Base-by-base conservation (phyloP, 108 stramenopile species). In the Cyclotella atomus region DNA sequence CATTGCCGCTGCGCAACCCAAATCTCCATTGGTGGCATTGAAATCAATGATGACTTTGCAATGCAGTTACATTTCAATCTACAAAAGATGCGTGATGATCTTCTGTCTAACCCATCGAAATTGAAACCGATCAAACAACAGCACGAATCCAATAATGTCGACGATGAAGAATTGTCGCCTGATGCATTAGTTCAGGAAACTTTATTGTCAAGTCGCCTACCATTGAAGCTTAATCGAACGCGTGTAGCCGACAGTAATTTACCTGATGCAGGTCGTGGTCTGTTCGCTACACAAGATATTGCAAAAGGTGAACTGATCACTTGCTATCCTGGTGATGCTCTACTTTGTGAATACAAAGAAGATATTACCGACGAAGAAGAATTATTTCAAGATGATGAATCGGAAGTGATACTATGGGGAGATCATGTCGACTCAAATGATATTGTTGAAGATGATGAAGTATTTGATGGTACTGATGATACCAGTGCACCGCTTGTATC, bases 271-370 rank as follows among this genome's bases (percentile, higher is more conserved):
- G 81, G 81, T 32, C 61, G 76, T 19, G 81, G 81, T 14, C 65
- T 82, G 16, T 82, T 82, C 33, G 76, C 81, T 6, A 68, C 57
- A 10, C 38, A 54, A 32, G 60, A 75, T 73, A 73, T 71, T 36
- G 21, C 35, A n/a, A 52, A 70, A 25, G 74, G 74, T 32, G 76
- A 82, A 46, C 49, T 77, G 19, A 71, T 82, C n/a, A 77, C 76
- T n/a, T 77, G 76, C n/a, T 82, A 77, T 53, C 81, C 81, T 19
- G 81, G 76, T 0, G 81, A 82, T 77, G 76, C 66, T n/a, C n/a
- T 83, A 6, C 61, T 83, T 10, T 44, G 36, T 33, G 68, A 71
- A 62, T 44, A 61, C 20, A 34, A 30, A n/a, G 45, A 38, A 21
- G 36, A 23, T 12, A 44, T 44, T 43, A 65, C 68, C 12, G 17